These are phyloP conservation scores for Gigaspora rosea DNA, from an alignment of 192 early-diverging fungal genomes.

Conservation along the genomic window DNA sequence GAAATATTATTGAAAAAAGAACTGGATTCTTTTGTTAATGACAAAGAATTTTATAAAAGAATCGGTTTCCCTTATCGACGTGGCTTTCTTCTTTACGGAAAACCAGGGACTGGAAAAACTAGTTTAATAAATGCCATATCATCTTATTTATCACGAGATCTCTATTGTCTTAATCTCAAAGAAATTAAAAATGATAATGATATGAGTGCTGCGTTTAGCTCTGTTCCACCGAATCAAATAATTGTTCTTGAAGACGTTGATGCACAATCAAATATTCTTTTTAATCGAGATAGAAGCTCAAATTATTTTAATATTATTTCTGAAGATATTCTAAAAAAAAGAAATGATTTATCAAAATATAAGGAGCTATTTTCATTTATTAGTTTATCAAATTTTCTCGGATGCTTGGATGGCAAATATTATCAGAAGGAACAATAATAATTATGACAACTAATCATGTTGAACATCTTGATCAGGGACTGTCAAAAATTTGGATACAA, in stretches of 20 bases:
- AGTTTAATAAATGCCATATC: conserved; percentile 45
- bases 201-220: conserved; percentile 38
- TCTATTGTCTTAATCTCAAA: conserved; percentile 45
- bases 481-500: too few relatives aligned
- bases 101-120: conserved; percentile 48
- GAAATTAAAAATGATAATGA: conserved; percentile 39
- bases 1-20: conserved; percentile 53
- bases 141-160: conserved; percentile 35
- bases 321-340: not conserved
- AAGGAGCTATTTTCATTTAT: conserved; percentile 23
- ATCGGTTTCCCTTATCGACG: conserved; percentile 64
- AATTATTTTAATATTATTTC: not conserved
- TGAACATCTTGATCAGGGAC: too few relatives aligned
- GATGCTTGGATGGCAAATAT: conserved; percentile 63
- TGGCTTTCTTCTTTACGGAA: conserved; percentile 47
- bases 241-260: conserved; percentile 63
- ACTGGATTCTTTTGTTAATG: conserved; percentile 52
- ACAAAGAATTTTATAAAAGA: conserved; percentile 58
- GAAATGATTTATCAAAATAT: not conserved
- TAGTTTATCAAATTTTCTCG: conserved; percentile 51
- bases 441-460: conserved; percentile 69
- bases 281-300: conserved; percentile 42
- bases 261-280: conserved; percentile 49
- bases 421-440: conserved; percentile 54
- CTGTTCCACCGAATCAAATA: conserved; percentile 42